Percentiles rank a stretch among this genome's conserved stretches.
Evolutionary conservation across 1,284 basidiomycete genomes (phyloP).

Genomic region (Austroboletus rostrupii): DNA sequence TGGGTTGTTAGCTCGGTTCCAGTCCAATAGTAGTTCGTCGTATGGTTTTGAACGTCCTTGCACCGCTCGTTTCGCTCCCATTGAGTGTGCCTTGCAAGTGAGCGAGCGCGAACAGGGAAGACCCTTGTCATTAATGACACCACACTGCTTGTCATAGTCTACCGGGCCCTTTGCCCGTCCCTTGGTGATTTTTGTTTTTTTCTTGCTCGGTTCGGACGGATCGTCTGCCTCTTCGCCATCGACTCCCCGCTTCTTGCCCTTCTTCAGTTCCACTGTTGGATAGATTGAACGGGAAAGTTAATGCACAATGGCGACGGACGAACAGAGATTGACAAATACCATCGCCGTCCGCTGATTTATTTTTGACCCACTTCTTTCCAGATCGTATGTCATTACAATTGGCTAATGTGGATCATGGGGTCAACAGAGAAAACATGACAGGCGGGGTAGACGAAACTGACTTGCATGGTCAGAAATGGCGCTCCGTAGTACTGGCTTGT

Average conservation of each 20-base stretch:
- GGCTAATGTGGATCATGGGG: slow-evolving; percentile 14
- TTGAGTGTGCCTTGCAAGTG: slow-evolving; percentile 97
- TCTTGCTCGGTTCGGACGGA: slow-evolving; percentile 59
- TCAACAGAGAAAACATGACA: not conserved
- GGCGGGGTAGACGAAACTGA: slow-evolving; percentile 34
- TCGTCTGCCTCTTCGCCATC: slow-evolving; percentile 61
- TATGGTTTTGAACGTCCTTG: slow-evolving; percentile 82
- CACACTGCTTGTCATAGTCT: slow-evolving; percentile 91
- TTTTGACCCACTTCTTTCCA: slow-evolving; percentile 33
- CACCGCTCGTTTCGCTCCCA: slow-evolving; percentile 94
- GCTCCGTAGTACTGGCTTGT: slow-evolving; percentile 71
- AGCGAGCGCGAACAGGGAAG: slow-evolving; percentile 93
- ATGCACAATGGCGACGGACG: slow-evolving; percentile 4
- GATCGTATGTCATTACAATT: slow-evolving; percentile 32
- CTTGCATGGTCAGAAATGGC: slow-evolving; percentile 74
- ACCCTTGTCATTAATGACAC: slow-evolving; percentile 95
- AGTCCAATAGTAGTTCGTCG: slow-evolving; percentile 87
- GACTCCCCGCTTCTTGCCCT: slow-evolving; percentile 69
- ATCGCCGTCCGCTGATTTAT: slow-evolving; percentile 41
- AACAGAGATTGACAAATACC: slow-evolving; percentile 29
- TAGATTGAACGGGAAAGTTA: slow-evolving; percentile 7
- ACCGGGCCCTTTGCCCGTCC: slow-evolving; percentile 80
- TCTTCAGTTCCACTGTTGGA: slow-evolving; percentile 28
- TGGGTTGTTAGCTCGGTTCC: slow-evolving; percentile 90
- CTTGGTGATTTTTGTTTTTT: slow-evolving; percentile 75